Percentiles rank a stretch among this genome's conserved stretches.
Evolutionary conservation across 2,329 filamentous ascomycete species (phyloP).

Genomic region (Botrytis cinerea): DNA sequence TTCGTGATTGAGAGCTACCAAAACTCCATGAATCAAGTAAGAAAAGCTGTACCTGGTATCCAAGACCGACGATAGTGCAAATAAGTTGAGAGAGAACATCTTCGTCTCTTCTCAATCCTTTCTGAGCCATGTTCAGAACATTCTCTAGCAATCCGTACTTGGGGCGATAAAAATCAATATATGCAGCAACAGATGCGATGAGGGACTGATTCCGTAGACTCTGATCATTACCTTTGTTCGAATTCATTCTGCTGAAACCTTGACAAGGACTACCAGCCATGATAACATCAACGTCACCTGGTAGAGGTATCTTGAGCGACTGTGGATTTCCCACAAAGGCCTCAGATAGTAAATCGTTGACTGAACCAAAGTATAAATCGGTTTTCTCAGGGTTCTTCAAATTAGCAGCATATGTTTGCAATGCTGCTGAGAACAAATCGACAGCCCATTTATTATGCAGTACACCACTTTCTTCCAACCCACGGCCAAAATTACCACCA

Average conservation of each 20-base stretch:
- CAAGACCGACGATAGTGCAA: slow-evolving; percentile 71
- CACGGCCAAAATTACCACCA: slow-evolving; percentile 74
- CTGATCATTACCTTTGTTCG: slow-evolving; percentile 52
- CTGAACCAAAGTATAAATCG: slow-evolving; percentile 67
- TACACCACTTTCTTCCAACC: slow-evolving; percentile 70
- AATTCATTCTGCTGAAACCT: slow-evolving; percentile 69
- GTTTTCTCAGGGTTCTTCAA: slow-evolving; percentile 45
- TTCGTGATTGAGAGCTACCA: slow-evolving; percentile 66
- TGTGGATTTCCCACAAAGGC: slow-evolving; percentile 55
- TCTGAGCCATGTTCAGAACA: slow-evolving; percentile 62
- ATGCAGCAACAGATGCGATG: slow-evolving; percentile 74
- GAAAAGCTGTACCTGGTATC: slow-evolving; percentile 72
- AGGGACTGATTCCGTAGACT: slow-evolving; percentile 74
- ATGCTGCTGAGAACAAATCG: slow-evolving; percentile 63
- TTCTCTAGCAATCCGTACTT: slow-evolving; percentile 79
- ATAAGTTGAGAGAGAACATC: slow-evolving; percentile 75
- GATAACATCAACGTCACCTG: slow-evolving; percentile 69
- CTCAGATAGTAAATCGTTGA: slow-evolving; percentile 64
- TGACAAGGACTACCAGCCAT: slow-evolving; percentile 76
- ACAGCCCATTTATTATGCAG: slow-evolving; percentile 68
- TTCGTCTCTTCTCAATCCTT: slow-evolving; percentile 49
- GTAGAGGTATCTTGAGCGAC: slow-evolving; percentile 50
- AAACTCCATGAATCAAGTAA: slow-evolving; percentile 69
- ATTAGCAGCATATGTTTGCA: slow-evolving; percentile 77
- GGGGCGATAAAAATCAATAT: slow-evolving; percentile 72